Base-by-base conservation (phyloP, 2,329 filamentous ascomycete species). In the Coniochaeta sp. region DNA sequence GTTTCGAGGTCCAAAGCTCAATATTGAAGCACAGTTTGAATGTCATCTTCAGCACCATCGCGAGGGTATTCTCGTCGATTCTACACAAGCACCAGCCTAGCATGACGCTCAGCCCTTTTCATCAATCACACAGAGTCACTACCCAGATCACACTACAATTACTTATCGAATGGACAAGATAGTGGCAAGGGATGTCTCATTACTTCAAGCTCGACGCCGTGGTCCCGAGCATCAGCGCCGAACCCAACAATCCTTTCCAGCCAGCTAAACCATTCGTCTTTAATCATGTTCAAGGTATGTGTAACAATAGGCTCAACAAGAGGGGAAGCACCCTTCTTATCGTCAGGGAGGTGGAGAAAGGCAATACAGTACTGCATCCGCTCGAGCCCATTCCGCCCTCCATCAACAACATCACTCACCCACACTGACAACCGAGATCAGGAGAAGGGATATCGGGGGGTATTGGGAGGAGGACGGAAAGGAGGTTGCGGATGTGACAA, bases 351-450 rank as follows among this genome's bases (percentile, higher is more conserved):
- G n/a, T n/a, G n/a, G 46, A 33, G 38, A 20, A 49, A 38, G 33
- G 46, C 20, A 49, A 42, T 42, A 42, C 38, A 42, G 20, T 42
- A 14, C 38, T 42, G 33, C 3, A 22, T 42, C 38, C 38, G 38
- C 38, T 13, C 22, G 12, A 22, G 30, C 33, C 27, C 32, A 42
- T 53, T 46, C 56, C 54, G 30, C 51, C 52, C 51, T 53, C 8
- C n/a, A 40, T 48, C 52, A 46, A 26, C n/a, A n/a, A n/a, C n/a
- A 50, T 53, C 51, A 46, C 49, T 33, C 13, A 42, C 35, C 32
- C 10, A 35, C 18, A 22, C 35, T 35, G 49, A 46, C 27, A 42
- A 18, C 14, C 9, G 20, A 42, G 38, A 22, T 12, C 8, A 24
- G 10, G 16, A 3, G 12, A 20, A n/a, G n/a, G n/a, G n/a, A n/a